Base-by-base conservation (phyloP, 116 monocot species). In the Cymodocea nodosa region DNA sequence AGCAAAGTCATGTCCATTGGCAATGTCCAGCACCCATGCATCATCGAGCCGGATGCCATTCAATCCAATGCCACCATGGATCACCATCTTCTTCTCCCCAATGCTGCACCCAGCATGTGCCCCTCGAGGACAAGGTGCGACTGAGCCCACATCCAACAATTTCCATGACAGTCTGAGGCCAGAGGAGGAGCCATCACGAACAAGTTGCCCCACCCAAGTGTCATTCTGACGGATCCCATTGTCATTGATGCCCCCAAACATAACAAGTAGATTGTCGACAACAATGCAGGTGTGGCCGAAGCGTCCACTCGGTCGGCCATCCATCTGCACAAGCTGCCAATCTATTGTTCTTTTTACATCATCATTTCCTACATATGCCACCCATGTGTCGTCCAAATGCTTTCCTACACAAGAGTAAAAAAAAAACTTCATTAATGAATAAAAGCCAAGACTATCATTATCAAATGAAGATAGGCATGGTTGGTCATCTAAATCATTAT, bases 371-470 rank as follows among this genome's bases (percentile, higher is more conserved):
- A 85, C 59, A 15, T 80, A 74, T 60, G 91, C 85, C 23, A 85
- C 82, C 91, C 91, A 97, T 59, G 91, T 87, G 48, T 97, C 91
- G 77, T 85, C 97, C 54, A 97, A 76, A 83, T 94, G 94, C 52
- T 84, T 80, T 30, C 94, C 94, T 94, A 69, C 75, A 72, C 61
- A 30, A 67, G 12, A 67, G 20, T 50, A 19, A 14, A 60, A 36
- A 60, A 15, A 0, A 13, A 60, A 15, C 35, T 30, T 30, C 30
- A 30, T 30, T 30, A 30, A 30, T 30, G 30, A 30, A 30, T 30
- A 30, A 30, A 3, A 3, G 30, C 30, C 30, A 30, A 30, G 30
- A 30, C 2, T 30, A 3, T 30, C 30, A 30, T 30, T 30, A 3
- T 30, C 30, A 30, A 30, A 3, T 1, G 3, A 30, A 3, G 30